These are phyloP conservation scores for Carex myosuroides DNA, from an alignment of 176 grass and related monocot species.

Conservation along the genomic window DNA sequence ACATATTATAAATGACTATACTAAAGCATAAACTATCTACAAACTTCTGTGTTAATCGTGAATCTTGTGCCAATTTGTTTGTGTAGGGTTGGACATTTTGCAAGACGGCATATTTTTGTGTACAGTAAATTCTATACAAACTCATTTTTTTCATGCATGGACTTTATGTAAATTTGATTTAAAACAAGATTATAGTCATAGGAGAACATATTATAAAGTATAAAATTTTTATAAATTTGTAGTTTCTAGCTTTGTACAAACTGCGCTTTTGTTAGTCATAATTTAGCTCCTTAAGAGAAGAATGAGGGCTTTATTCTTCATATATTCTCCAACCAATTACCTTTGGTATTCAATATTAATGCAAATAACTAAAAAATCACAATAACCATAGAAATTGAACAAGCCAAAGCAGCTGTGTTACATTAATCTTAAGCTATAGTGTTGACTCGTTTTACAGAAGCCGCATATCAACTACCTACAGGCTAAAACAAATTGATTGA, in stretches of 20 bases:
- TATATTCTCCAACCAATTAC: too few relatives aligned
- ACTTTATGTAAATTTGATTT: neutral
- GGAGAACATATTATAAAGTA: neutral
- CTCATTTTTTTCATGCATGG: neutral
- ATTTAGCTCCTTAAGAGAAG: too few relatives aligned
- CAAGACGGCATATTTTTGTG: neutral
- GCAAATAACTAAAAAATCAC: neutral
- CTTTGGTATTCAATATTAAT: neutral
- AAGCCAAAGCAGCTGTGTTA: neutral
- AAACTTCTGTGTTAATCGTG: too few relatives aligned
- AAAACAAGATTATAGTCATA: neutral
- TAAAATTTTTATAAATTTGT: neutral
- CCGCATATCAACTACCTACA: slow-evolving; percentile 14
- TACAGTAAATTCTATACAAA: neutral
- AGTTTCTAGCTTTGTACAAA: too few relatives aligned
- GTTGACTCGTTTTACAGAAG: slow-evolving; percentile 17
- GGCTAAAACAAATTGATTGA: neutral
- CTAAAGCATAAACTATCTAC: too few relatives aligned
- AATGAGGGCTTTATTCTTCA: too few relatives aligned
- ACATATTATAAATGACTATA: too few relatives aligned
- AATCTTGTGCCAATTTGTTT: too few relatives aligned
- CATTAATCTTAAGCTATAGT: neutral
- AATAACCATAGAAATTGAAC: neutral
- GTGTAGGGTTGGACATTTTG: neutral
- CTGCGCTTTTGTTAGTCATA: neutral